These are phyloP conservation scores for Pleurotus tuber-regium DNA, from an alignment of 768 basidiomycete genomes.

Conservation along the genomic window DNA sequence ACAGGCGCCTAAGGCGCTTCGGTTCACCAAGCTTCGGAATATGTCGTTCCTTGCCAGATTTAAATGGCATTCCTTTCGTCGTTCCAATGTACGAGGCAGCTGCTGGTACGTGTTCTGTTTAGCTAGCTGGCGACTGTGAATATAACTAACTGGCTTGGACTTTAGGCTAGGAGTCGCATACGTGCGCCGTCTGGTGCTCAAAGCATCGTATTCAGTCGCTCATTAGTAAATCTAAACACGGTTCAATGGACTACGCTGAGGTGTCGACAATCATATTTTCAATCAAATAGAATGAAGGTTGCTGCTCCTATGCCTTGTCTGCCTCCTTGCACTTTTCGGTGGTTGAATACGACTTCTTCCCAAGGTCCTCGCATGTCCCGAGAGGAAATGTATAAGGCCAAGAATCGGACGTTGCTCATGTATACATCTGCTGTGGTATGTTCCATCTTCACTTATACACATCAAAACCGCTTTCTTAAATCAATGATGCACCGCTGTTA, in stretches of 20 bases:
- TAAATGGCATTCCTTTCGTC: neutral
- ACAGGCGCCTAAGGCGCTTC: neutral
- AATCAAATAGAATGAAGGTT: neutral
- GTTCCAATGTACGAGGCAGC: neutral
- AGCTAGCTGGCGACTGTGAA: neutral
- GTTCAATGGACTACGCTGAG: neutral
- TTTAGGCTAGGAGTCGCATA: too few relatives aligned
- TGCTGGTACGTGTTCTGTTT: neutral
- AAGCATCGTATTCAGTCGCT: neutral
- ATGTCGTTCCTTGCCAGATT: neutral
- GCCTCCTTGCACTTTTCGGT: neutral
- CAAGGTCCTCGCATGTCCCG: constrained; percentile 20
- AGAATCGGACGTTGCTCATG: constrained; percentile 76
- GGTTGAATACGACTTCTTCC: neutral
- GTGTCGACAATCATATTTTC: neutral
- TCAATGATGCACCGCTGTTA: too few relatives aligned
- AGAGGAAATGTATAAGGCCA: constrained; percentile 45
- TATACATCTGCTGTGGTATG: constrained; percentile 82
- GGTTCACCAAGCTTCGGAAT: neutral
- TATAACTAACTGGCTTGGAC: too few relatives aligned
- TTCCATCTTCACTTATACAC: too few relatives aligned
- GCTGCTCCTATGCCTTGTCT: neutral
- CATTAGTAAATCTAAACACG: neutral
- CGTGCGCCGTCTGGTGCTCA: too few relatives aligned
- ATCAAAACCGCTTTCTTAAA: too few relatives aligned